Conservation (phyloP, 2,329 filamentous ascomycete genomes). For the Hypoxylon sp. region DNA sequence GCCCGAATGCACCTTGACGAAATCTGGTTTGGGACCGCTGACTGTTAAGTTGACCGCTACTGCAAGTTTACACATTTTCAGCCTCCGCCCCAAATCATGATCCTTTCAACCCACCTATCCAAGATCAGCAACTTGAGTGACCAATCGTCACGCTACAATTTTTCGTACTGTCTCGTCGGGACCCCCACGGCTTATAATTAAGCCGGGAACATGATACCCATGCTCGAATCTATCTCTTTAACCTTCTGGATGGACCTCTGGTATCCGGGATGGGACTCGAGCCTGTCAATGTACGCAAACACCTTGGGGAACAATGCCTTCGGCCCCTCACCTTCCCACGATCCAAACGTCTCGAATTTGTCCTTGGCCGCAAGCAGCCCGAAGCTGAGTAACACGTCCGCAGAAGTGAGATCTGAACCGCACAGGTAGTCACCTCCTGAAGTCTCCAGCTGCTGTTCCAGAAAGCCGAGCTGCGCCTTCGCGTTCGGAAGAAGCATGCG, state of each 20-base stretch:
- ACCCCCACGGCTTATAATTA: conserved; percentile 5
- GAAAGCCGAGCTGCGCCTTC: conserved; percentile 60
- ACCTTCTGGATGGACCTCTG: conserved; percentile 62
- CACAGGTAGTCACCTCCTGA: conserved; percentile 62
- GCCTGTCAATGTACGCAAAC: conserved; percentile 59
- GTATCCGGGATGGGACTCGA: conserved; percentile 62
- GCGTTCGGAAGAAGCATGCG: conserved; percentile 61
- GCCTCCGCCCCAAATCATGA: conserved; percentile 21
- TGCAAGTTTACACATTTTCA: conserved; percentile 21
- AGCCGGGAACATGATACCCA: conserved; percentile 47
- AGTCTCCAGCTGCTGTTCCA: conserved; percentile 62
- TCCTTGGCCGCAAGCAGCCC: conserved; percentile 59
- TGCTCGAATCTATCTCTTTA: conserved; percentile 60
- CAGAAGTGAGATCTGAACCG: conserved; percentile 61
- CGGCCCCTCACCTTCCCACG: conserved; percentile 57
- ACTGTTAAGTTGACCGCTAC: conserved; percentile 36
- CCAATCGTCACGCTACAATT: conserved; percentile 16
- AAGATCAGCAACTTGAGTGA: neutral
- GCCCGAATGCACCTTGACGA: conserved; percentile 21
- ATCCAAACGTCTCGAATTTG: conserved; percentile 56
- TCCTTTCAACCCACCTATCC: conserved; percentile 6
- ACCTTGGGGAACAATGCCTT: conserved; percentile 57
- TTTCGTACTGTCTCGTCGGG: neutral
- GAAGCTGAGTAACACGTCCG: conserved; percentile 67
- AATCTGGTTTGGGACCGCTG: conserved; percentile 14